These are phyloP conservation scores for Alternaria infectoria DNA, from an alignment of 2,329 filamentous ascomycete species.

Conservation along the genomic window DNA sequence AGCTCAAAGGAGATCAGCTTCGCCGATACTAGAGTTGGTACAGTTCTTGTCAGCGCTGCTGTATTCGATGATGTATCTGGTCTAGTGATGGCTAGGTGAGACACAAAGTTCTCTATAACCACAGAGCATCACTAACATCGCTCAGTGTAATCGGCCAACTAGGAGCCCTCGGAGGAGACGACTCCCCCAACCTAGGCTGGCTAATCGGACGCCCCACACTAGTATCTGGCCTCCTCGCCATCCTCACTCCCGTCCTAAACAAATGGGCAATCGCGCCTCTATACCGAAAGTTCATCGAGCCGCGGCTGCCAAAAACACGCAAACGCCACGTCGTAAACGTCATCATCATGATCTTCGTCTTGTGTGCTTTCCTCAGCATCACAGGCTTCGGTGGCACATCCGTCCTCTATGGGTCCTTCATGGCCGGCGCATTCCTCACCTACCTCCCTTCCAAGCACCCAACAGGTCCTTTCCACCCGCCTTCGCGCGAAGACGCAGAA, in stretches of 20 bases:
- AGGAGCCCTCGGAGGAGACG: constrained; percentile 16
- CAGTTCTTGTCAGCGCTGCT: constrained; percentile 29
- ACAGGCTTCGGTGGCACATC: constrained; percentile 38
- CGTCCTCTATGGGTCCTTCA: constrained; percentile 36
- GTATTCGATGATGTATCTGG: neutral
- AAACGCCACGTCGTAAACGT: constrained; percentile 29
- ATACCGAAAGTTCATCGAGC: constrained; percentile 21
- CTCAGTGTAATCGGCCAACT: constrained; percentile 40
- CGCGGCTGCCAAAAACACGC: constrained; percentile 21
- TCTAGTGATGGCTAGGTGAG: neutral
- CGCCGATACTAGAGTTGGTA: constrained; percentile 52
- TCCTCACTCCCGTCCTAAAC: constrained; percentile 29
- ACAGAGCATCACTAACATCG: constrained; percentile 50
- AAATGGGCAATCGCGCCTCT: constrained; percentile 46
- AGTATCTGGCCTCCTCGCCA: constrained; percentile 20
- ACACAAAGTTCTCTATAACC: neutral
- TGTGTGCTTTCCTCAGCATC: constrained; percentile 35
- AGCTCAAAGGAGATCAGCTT: constrained; percentile 48
- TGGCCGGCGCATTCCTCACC: constrained; percentile 37
- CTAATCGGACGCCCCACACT: constrained; percentile 34
- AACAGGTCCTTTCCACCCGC: constrained; percentile 25
- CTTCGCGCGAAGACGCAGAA: constrained; percentile 32
- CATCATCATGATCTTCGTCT: constrained; percentile 34
- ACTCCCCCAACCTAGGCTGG: constrained; percentile 22
- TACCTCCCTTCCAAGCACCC: constrained; percentile 32